Evolutionary conservation across 2,329 filamentous ascomycete species (phyloP), one percentile per base, ranked within the genome.

Genomic region (Hypoxylon sp.): DNA sequence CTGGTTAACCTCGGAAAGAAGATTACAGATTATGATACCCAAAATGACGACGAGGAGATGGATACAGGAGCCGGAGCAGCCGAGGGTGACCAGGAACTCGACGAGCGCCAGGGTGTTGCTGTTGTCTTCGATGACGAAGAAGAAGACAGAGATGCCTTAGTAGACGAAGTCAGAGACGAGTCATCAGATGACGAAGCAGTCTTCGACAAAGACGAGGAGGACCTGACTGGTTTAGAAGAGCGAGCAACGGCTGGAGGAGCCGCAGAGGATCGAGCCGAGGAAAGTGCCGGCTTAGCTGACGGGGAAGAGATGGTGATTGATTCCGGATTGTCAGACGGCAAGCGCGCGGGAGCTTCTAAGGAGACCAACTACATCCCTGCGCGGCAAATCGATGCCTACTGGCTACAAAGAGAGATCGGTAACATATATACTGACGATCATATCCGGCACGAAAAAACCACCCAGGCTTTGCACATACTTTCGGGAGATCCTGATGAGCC

Each of bases 1-100:
- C 83, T 99, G 72, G 90, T 98, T 60, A 99, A 98, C 77, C 83
- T 99, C 46, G 93, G 94, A 71, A 99, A 99, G 84, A 99, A 99
- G 82, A 97, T 99, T 70, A 99, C 96, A 53, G 96, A 99, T 79
- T 99, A 98, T 80, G 93, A 98, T 80, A 93, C 93, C 41, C 94
- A 98, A 78, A 95, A 98, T 71, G 96, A 98, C 32, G 94, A 98
- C 69, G 95, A 97, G 72, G 90, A 94, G 63, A 92, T 93, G 84
- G 91, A 88, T 30, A 90, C 91, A 74, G 91, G 88, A 63, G 86
- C 89, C 28, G 86, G 84, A 21, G 88, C 84, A 17, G 92, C 87
- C 61, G 84, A 83, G 2, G 89, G 89, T 68, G 87, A 90, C 49
- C 91, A 88, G 30, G 94, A 98, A 78, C 88, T 98, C 53, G 96